Base-by-base conservation (phyloP, 2,329 filamentous ascomycete genomes). In the Fusarium anthophilum region DNA sequence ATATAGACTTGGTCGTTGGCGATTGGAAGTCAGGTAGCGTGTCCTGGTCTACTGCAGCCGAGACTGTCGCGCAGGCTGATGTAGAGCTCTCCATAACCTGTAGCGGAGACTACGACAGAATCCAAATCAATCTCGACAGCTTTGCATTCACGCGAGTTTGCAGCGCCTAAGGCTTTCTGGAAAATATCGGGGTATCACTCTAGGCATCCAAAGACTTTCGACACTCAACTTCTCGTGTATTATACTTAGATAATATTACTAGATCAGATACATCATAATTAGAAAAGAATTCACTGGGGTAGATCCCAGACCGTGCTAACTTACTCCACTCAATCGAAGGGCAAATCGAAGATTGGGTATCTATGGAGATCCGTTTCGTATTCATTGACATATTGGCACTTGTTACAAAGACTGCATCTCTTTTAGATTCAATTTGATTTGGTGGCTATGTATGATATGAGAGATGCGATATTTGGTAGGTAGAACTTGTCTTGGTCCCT, bases 391-490 rank as follows among this genome's bases (percentile, higher is more conserved):
- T 9, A 45, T 26, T 26, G 44, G 13, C 18, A 47, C 44, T 22
- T n/a, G 1, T 2, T n/a, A 3, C 8, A 50, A 17, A n/a, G 22
- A 18, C 15, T 5, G 4, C 11, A 2, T 14, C 4, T 11, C 6
- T 24, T 32, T 13, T 2, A 8, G 4, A 24, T 20, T 20, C 7
- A 11, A 4, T 8, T 54, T 26, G 3, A 30, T 43, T 20, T 26
- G 11, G 20, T 58, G 13, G 22, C 24, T 32, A 38, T 20, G 1
- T 8, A 3, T 22, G 9, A 15, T 26, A 30, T 32, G 17, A 24
- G 20, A 9, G 0, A 22, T 26, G 20, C 8, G 2, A 2, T 0
- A 12, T 4, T 18, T 26, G 5, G 9, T 6, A 13, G 18, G 39
- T 20, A 32, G 39, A 44, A 12, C 50, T 58, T 39, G 26, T 15